Evolutionary conservation across 75 land plant species (phyloP), one percentile per base, ranked within the genome.

Genomic region (Isoetes taiwanensis): DNA sequence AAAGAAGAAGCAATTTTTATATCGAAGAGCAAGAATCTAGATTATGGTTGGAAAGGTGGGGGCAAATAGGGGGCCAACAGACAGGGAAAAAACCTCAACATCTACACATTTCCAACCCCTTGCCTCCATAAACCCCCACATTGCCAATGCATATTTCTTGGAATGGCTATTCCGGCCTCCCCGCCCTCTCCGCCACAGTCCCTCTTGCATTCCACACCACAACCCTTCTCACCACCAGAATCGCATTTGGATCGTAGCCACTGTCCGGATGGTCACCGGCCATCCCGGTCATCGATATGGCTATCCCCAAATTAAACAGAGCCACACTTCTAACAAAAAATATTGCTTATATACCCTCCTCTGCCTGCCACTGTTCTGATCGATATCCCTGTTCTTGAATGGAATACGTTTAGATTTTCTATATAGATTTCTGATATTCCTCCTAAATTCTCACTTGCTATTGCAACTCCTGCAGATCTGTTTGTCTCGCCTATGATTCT

Each of bases 211-310:
- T 56, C 34, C 53, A 67, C 1, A 82, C 28, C 14, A 57, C 64
- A 24, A 82, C 41, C 12, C 63, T 71, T 26, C 67, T 68, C 14
- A 82, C 73, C 4, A 52, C 48, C 0, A 82, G 86, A 8, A 82
- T 48, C 30, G 82, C 86, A 41, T 64, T 69, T 66, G n/a, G 79
- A 56, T 82, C 58, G 48, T 61, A 82, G 0, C 62, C 30, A n/a
- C 63, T 61, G 28, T 82, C 86, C 0, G 86, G 82, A 42, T 82
- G 86, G 38, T 67, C 79, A 0, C 83, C 86, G 11, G 57, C 67
- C 30, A 76, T 41, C 0, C 83, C 86, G 0, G 78, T 56, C 4
- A 80, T 62, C 42, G 50, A 69, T 5, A 84, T 72, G 0, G 74
- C 89, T 32, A 54, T 69, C 2, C 64, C 33, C 2, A 54, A 76